phyloP scores from a whole-genome alignment of 345 rosid species.

The Lepidium africanum region DNA sequence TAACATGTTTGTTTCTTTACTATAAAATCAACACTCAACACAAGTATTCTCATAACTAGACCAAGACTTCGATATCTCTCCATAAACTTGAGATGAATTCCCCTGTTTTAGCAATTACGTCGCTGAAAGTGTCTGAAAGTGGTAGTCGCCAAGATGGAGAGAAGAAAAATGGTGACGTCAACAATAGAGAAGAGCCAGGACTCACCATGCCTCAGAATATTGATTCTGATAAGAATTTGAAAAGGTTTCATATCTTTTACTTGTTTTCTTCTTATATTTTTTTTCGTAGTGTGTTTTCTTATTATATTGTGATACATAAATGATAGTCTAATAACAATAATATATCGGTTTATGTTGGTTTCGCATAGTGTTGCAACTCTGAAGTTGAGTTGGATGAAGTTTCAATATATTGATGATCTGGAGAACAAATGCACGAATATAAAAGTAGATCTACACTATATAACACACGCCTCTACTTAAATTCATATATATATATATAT shows the following conservation, averaged over 20 bases:
- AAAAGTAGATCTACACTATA: neutral
- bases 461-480: neutral
- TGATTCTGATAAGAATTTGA: conserved; percentile 9
- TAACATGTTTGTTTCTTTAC: no score
- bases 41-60: no score
- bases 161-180: neutral
- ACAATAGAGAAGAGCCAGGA: conserved; percentile 10
- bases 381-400: conserved; percentile 14
- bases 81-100: neutral
- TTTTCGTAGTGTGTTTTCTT: no score
- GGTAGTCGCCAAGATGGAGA: neutral
- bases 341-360: neutral
- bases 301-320: no score
- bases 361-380: conserved; percentile 15
- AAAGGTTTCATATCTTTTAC: neutral
- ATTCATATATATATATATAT: neutral
- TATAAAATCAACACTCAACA: no score
- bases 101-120: neutral
- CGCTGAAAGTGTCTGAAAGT: neutral
- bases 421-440: neutral
- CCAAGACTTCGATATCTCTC: no score
- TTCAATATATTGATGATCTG: neutral
- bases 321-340: no score
- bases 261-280: neutral
- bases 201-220: conserved; percentile 7